phyloP scores from a whole-genome alignment of 768 basidiomycete genomes.

The Lepiota brunneoincarnata region DNA sequence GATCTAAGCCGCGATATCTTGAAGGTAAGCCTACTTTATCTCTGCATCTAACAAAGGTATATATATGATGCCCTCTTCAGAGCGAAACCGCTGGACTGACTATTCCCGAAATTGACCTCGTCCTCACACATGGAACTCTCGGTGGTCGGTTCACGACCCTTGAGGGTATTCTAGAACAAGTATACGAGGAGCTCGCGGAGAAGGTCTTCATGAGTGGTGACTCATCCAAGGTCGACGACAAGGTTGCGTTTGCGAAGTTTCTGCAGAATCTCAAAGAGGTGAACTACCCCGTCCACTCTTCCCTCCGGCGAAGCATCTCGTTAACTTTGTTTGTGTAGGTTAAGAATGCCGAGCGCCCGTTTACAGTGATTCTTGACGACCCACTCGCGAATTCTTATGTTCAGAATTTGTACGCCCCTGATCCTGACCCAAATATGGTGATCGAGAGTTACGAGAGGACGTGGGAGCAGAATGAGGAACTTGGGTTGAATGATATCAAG shows the following conservation, averaged over 20 bases:
- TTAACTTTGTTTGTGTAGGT: conserved; percentile 41
- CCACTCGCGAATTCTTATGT: conserved; percentile 94
- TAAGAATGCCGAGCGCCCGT: conserved; percentile 73
- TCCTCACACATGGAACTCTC: conserved; percentile 88
- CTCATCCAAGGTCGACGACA: conserved; percentile 45
- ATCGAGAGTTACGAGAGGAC: conserved; percentile 81
- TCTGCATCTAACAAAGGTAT: neutral
- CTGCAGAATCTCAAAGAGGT: conserved; percentile 74
- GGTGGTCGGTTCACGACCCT: conserved; percentile 97
- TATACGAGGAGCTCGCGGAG: conserved; percentile 91
- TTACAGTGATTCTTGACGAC: conserved; percentile 93
- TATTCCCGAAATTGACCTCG: conserved; percentile 94
- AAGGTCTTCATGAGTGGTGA: conserved; percentile 83
- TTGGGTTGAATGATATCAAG: conserved; percentile 89
- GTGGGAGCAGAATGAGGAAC: conserved; percentile 90
- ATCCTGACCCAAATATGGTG: conserved; percentile 92
- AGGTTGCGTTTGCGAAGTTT: conserved; percentile 71
- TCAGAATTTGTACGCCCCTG: conserved; percentile 96
- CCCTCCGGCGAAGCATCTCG: neutral
- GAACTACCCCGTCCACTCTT: conserved; percentile 17
- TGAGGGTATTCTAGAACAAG: conserved; percentile 91
- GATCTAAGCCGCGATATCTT: conserved; percentile 92
- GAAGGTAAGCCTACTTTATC: conserved; percentile 56
- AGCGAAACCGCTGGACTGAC: conserved; percentile 89
- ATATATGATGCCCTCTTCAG: conserved; percentile 33